Evolutionary conservation across 257 asterid genomes (phyloP), one percentile per base, ranked within the genome.

Genomic region (Capsicum chinense): DNA sequence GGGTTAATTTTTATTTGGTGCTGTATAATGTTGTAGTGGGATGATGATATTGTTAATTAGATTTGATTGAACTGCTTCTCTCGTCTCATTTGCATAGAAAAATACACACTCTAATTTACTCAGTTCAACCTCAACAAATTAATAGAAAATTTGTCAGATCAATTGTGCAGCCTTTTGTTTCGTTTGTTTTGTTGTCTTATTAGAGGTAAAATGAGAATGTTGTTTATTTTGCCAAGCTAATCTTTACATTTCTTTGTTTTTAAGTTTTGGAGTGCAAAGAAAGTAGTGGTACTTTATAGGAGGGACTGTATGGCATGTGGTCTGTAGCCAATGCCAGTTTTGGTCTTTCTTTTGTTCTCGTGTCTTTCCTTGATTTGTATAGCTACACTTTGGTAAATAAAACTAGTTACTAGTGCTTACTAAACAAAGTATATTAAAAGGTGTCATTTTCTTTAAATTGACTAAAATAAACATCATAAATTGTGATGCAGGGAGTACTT

Each of bases 41-140:
- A 64, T 44, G 52, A 81, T 44, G 62, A 56, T 68, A 82, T 15
- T 82, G 62, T 48, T 69, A 69, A 69, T 4, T 82, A 82, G 78
- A 82, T 82, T 60, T 39, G 56, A 69, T 69, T 12, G 59, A 44
- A 80, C 39, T 80, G 58, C 21, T 64, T 81, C 2, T 68, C 47
- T 13, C 26, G 26, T 52, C 26, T 4, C 26, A 7, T 52, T 76
- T 76, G 81, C 48, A 76, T 76, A 52, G 64, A 26, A 21, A 69
- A 54, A 76, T 14, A 78, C 59, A 73, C 19, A 74, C 42, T 50
- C 9, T 50, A 50, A 50, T 50, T 58, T 63, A 21, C 42, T 63
- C 7, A 0, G 70, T 63, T 69, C 78, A 15, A 69, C 54, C 54
- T 15, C 26, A 69, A 4, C 78, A 39, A 39, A 6, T 63, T 39